phyloP scores from a whole-genome alignment of 23 red algal genomes.

The Gracilariopsis chorda region DNA sequence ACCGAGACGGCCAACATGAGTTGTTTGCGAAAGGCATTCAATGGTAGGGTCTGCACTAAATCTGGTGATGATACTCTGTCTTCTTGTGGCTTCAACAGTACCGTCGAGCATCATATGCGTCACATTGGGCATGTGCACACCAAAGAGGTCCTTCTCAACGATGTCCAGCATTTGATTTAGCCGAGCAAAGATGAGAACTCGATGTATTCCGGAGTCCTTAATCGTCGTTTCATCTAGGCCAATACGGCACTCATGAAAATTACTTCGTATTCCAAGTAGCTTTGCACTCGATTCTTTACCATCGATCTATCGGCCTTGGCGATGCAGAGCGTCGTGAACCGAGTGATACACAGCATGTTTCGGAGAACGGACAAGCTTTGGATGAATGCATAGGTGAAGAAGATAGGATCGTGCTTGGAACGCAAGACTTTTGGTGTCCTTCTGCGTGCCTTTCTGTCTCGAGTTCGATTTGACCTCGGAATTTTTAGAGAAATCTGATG shows the following conservation, averaged over 20 bases:
- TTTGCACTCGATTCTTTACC: slow-evolving; percentile 24
- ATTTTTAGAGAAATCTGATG: not conserved
- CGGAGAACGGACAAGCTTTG: no score
- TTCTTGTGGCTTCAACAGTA: no score
- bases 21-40: slow-evolving; percentile 62
- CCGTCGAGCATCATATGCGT: slow-evolving; percentile 73
- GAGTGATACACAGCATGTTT: no score
- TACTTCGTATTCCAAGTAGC: slow-evolving; percentile 13
- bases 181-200: no score
- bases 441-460: not conserved
- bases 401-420: slow-evolving; percentile 58
- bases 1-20: slow-evolving; percentile 68
- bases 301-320: not conserved
- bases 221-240: slow-evolving; percentile 71
- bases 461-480: not conserved
- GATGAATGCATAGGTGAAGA: slow-evolving; percentile 54
- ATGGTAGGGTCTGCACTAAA: slow-evolving; percentile 83
- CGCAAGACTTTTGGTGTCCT: not conserved
- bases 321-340: no score
- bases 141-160: no score
- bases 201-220: no score
- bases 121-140: slow-evolving; percentile 29
- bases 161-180: no score
- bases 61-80: slow-evolving; percentile 67
- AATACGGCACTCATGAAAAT: slow-evolving; percentile 52